phyloP scores from a whole-genome alignment of 2,329 filamentous ascomycete species.

The Rhinocladiella similis region DNA sequence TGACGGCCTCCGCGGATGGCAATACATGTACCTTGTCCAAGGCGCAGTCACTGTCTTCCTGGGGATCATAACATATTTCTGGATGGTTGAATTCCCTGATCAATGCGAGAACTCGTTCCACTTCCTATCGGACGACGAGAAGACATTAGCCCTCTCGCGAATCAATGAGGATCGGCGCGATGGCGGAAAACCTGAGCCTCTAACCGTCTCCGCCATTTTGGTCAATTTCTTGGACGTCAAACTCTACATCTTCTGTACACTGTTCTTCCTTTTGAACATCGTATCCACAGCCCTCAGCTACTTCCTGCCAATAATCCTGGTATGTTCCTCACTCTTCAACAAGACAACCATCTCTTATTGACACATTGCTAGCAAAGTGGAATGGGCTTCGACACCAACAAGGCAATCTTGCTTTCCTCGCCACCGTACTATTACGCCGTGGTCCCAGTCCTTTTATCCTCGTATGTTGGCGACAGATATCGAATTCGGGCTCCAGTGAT shows the following conservation, averaged over 20 bases:
- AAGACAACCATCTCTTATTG: conserved; percentile 54
- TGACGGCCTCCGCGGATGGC: conserved; percentile 61
- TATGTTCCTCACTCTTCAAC: no score
- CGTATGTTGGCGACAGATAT: conserved; percentile 61
- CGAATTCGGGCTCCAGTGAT: conserved; percentile 64
- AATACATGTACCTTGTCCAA: conserved; percentile 70
- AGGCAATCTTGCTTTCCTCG: conserved; percentile 62
- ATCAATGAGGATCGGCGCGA: conserved; percentile 65
- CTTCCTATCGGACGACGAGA: conserved; percentile 60
- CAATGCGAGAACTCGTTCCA: conserved; percentile 56
- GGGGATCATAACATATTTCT: conserved; percentile 64
- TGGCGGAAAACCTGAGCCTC: conserved; percentile 53
- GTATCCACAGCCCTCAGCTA: conserved; percentile 66
- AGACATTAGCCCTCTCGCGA: conserved; percentile 55
- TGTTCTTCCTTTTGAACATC: conserved; percentile 66
- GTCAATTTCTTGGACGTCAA: conserved; percentile 58
- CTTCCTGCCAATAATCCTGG: conserved; percentile 56
- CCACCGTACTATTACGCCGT: conserved; percentile 69
- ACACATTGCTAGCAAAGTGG: conserved; percentile 51
- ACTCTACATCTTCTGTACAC: conserved; percentile 22
- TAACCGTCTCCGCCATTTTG: conserved; percentile 58
- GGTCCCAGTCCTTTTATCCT: conserved; percentile 64
- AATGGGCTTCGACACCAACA: conserved; percentile 54
- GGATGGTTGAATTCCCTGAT: conserved; percentile 71
- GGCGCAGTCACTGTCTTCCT: conserved; percentile 61